Percentiles rank a stretch among this genome's conserved stretches.
These are phyloP conservation scores for Pisolithus albus DNA, from an alignment of 768 basidiomycete genomes.

Conservation along the genomic window DNA sequence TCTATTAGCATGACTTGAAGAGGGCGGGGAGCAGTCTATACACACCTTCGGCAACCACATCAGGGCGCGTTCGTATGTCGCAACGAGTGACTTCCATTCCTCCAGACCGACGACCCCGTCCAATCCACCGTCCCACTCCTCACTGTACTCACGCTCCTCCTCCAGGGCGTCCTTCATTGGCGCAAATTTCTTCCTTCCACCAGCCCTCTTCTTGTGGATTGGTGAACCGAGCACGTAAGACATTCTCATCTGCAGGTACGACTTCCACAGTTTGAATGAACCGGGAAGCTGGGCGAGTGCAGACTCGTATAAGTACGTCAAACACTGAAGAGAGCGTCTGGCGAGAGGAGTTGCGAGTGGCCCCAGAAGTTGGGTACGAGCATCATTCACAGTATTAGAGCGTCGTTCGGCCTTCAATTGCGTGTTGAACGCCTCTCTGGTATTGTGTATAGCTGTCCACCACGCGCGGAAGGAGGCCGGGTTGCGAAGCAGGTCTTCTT, in stretches of 20 bases:
- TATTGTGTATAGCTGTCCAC: slow-evolving; percentile 79
- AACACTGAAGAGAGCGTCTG: slow-evolving; percentile 70
- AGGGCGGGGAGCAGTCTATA: slow-evolving; percentile 4
- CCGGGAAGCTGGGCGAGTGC: slow-evolving; percentile 82
- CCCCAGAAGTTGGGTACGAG: slow-evolving; percentile 59
- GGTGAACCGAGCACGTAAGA: slow-evolving; percentile 79
- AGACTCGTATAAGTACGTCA: slow-evolving; percentile 91
- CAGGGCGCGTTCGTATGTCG: slow-evolving; percentile 85
- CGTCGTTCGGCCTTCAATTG: slow-evolving; percentile 51
- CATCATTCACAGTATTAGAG: slow-evolving; percentile 39
- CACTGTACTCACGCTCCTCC: slow-evolving; percentile 71
- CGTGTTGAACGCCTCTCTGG: slow-evolving; percentile 57
- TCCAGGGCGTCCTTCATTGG: slow-evolving; percentile 87
- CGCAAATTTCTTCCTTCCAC: slow-evolving; percentile 87
- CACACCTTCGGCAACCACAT: slow-evolving; percentile 91
- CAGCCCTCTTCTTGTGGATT: slow-evolving; percentile 64
- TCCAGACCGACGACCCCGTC: slow-evolving; percentile 91
- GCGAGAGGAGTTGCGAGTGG: slow-evolving; percentile 69
- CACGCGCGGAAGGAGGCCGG: slow-evolving; percentile 88
- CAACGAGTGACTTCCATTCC: slow-evolving; percentile 88
- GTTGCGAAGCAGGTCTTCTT: slow-evolving; percentile 91
- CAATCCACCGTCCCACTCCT: slow-evolving; percentile 81
- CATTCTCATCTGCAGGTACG: slow-evolving; percentile 80
- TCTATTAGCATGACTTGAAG: slow-evolving; percentile 5
- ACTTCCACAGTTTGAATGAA: slow-evolving; percentile 94